phyloP scores from a whole-genome alignment of 768 basidiomycete genomes.

The Lentinus brumalis region DNA sequence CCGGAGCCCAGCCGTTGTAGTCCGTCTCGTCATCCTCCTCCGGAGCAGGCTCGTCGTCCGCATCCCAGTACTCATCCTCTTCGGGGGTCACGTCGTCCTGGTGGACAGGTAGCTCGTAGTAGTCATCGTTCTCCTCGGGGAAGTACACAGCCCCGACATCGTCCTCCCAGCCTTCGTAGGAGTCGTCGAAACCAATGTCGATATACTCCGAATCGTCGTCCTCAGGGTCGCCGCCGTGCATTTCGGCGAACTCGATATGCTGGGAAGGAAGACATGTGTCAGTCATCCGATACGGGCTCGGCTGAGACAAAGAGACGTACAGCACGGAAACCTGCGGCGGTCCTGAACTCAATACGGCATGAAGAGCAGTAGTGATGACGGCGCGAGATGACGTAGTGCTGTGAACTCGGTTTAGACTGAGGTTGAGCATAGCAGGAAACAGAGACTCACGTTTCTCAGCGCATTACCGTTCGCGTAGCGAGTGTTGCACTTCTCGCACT shows the following conservation, averaged over 20 bases:
- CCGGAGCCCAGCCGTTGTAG: slow-evolving; percentile 21
- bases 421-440: neutral
- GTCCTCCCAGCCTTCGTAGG: slow-evolving; percentile 37
- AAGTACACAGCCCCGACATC: slow-evolving; percentile 26
- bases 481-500: slow-evolving; percentile 31
- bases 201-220: slow-evolving; percentile 16
- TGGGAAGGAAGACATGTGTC: neutral
- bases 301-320: slow-evolving; percentile 13
- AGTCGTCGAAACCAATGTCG: slow-evolving; percentile 23
- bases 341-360: slow-evolving; percentile 34
- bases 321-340: slow-evolving; percentile 31
- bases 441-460: slow-evolving; percentile 29
- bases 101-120: neutral
- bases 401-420: neutral
- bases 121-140: slow-evolving; percentile 24
- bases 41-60: slow-evolving; percentile 18
- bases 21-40: slow-evolving; percentile 21
- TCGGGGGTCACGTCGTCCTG: neutral
- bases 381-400: slow-evolving; percentile 35
- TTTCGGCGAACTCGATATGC: slow-evolving; percentile 33
- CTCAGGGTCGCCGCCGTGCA: slow-evolving; percentile 30
- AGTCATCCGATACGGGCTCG: neutral
- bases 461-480: slow-evolving; percentile 37
- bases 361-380: slow-evolving; percentile 35
- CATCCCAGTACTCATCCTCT: slow-evolving; percentile 24